phyloP scores from a whole-genome alignment of 2,329 filamentous ascomycete species.

The Xylaria sp. region DNA sequence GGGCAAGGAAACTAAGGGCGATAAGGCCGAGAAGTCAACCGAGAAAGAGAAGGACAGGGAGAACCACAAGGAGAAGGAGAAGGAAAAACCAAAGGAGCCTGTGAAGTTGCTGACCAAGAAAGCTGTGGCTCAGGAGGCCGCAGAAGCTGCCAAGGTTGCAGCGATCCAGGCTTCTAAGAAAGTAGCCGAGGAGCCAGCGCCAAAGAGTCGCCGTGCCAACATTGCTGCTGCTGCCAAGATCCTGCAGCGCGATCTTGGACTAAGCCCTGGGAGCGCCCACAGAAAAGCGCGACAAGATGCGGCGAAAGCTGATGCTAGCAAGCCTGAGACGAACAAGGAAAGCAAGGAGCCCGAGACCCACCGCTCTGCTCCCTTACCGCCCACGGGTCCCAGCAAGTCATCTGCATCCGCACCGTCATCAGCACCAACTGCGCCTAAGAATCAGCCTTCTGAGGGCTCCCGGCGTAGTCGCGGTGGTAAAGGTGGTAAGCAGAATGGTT shows the following conservation, averaged over 20 bases:
- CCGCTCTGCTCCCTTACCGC: constrained; percentile 16
- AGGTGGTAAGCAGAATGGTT: constrained; percentile 29
- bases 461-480: constrained; percentile 33
- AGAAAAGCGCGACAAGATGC: constrained; percentile 55
- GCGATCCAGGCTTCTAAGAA: constrained; percentile 34
- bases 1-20: constrained; percentile 57
- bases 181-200: constrained; percentile 32
- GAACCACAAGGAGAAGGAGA: constrained; percentile 54
- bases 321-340: constrained; percentile 35
- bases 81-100: constrained; percentile 51
- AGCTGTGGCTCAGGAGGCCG: constrained; percentile 44
- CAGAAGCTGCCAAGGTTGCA: constrained; percentile 42
- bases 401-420: constrained; percentile 21
- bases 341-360: constrained; percentile 27
- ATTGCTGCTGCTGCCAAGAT: constrained; percentile 61
- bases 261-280: constrained; percentile 58
- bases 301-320: constrained; percentile 49
- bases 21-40: constrained; percentile 59
- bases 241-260: constrained; percentile 59
- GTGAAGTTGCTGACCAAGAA: constrained; percentile 61
- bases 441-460: constrained; percentile 32
- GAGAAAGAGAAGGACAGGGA: constrained; percentile 53
- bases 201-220: constrained; percentile 54
- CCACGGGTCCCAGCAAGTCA: constrained; percentile 21
- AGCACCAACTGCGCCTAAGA: constrained; percentile 29